Evolutionary conservation across 2,329 filamentous ascomycete genomes (phyloP), one percentile per base, ranked within the genome.

Genomic region (Sporothrix dimorphospora): DNA sequence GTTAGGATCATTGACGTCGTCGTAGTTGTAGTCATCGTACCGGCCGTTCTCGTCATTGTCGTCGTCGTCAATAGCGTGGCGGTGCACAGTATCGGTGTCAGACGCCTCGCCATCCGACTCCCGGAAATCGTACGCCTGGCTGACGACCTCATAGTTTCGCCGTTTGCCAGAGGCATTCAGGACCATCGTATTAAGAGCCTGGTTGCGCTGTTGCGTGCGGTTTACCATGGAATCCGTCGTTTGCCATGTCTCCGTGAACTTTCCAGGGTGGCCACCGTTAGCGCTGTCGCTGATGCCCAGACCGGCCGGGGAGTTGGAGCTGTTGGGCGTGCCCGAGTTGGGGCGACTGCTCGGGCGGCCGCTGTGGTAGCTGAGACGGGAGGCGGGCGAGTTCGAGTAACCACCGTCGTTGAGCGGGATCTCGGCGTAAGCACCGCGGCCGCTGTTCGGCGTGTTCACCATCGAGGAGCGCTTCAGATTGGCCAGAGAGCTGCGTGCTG

Each of bases 201-300:
- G 82, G 75, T 84, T 83, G n/a, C 85, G 83, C 76, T 88, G 82
- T 73, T 87, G 85, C 2, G 86, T 88, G 75, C 86, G 84, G 68
- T 82, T 83, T 77, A 87, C 82, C 55, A 88, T 82, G 1, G 86
- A 87, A 51, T 88, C 86, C 0, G 85, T 84, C 2, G 86, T 81
- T 74, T 83, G 83, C 87, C 87, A 89, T 0, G 85, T 82, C 76
- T 88, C 87, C 5, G 83, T 87, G 75, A 88, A 87, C 74, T 81
- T 84, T 55, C 82, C 81, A 1, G 80, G 75, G 42, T 85, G 84
- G 45, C 21, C 81, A 82, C 59, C 79, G 79, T 40, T 70, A 65
- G 24, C 75, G 69, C 7, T 66, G 42, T 40, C 16, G 27, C 8
- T 47, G 24, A 59, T 63, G 11, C 47, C 71, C 12, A 66, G 49